Conservation (phyloP, 2,329 filamentous ascomycete species). For the Lasiodiplodia hormozganensis region DNA sequence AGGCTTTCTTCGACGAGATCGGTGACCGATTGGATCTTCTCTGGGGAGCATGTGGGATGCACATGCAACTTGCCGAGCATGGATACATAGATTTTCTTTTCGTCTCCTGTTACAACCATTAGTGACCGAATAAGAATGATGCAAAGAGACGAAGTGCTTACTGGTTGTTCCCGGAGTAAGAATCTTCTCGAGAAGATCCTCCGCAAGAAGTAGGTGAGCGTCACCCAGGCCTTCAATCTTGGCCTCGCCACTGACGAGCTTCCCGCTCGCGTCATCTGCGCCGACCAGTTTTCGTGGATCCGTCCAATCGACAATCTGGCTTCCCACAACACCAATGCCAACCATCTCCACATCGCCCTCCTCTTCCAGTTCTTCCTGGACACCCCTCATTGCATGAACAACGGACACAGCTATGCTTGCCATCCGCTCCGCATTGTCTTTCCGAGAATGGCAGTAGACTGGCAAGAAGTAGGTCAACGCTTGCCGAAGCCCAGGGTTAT, state of each 20-base stretch:
- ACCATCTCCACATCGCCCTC: conserved; percentile 79
- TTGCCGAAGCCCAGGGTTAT: conserved; percentile 84
- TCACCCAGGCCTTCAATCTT: conserved; percentile 70
- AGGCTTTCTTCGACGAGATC: conserved; percentile 56
- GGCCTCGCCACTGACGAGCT: conserved; percentile 57
- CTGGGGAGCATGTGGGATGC: conserved; percentile 63
- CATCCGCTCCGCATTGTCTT: conserved; percentile 85
- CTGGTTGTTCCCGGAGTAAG: conserved; percentile 68
- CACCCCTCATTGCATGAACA: conserved; percentile 70
- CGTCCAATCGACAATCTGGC: conserved; percentile 92
- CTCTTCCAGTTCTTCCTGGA: conserved; percentile 71
- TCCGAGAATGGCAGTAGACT: conserved; percentile 86
- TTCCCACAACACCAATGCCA: conserved; percentile 76
- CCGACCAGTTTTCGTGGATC: conserved; percentile 81
- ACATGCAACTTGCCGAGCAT: conserved; percentile 85
- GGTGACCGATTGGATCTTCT: conserved; percentile 48
- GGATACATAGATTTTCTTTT: conserved; percentile 80
- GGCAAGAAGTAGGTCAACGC: conserved; percentile 92
- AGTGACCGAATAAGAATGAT: conserved; percentile 30
- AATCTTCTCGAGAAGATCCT: conserved; percentile 77
- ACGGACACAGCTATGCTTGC: conserved; percentile 74
- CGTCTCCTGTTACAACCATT: conserved; percentile 68
- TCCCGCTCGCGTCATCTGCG: conserved; percentile 57
- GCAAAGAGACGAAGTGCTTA: conserved; percentile 51
- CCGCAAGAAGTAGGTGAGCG: conserved; percentile 80